Conservation (phyloP, 2,329 filamentous ascomycete species). For the Penicillium sclerotiorum region DNA sequence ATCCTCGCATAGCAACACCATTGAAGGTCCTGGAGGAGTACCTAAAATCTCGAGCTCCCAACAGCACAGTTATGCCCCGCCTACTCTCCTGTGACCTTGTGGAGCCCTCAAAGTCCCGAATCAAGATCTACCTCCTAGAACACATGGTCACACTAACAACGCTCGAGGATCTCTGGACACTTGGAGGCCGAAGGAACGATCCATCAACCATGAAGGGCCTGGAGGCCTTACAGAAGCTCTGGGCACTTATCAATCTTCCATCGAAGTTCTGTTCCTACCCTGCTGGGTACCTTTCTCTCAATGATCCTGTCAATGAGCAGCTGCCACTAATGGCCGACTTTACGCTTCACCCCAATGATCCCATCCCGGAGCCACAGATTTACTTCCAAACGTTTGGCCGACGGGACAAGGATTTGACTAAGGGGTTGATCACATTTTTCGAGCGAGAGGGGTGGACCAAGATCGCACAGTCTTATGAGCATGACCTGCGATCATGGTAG, state of each 20-base stretch:
- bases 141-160: conserved; percentile 1
- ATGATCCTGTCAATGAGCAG: conserved; percentile 2
- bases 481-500: neutral
- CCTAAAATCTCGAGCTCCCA: neutral
- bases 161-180: neutral
- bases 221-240: neutral
- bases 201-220: neutral
- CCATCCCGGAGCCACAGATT: neutral
- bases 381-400: conserved; percentile 1
- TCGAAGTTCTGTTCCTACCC: conserved; percentile 1
- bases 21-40: conserved; percentile 2
- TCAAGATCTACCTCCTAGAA: conserved; percentile 1
- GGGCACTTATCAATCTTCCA: neutral
- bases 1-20: neutral
- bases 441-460: neutral
- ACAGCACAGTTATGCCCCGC: conserved; percentile 1
- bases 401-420: neutral
- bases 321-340: conserved; percentile 2
- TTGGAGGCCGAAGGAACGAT: neutral
- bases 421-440: neutral
- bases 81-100: neutral
- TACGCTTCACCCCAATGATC: neutral
- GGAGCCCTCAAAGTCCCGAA: neutral
- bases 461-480: conserved; percentile 1
- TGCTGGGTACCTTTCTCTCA: neutral